Conservation (phyloP, 441 rosid genomes). For the Populus hybrid region DNA sequence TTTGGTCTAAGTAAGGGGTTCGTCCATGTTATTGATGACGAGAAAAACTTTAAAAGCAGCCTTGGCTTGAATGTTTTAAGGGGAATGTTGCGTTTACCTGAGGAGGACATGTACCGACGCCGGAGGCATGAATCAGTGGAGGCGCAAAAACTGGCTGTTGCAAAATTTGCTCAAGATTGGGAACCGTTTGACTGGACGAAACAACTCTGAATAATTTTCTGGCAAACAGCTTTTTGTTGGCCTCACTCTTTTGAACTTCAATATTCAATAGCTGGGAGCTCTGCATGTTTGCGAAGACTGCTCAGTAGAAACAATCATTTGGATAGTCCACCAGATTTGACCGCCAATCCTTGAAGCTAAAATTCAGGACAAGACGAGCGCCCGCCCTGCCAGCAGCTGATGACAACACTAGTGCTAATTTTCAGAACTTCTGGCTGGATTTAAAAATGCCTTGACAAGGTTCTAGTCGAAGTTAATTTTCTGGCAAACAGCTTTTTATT, state of each 20-base stretch:
- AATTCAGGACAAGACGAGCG: background rate
- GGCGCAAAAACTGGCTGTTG: constrained; percentile 58
- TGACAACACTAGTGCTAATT: no score
- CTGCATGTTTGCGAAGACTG: background rate
- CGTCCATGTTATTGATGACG: constrained; percentile 88
- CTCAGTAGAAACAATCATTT: background rate
- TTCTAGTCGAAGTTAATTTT: no score
- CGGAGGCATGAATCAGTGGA: constrained; percentile 63
- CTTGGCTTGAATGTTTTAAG: constrained; percentile 81
- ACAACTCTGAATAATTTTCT: constrained; percentile 44
- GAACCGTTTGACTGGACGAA: constrained; percentile 87
- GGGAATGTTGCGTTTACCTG: constrained; percentile 70
- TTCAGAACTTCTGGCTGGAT: no score
- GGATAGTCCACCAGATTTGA: background rate
- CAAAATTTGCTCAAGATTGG: constrained; percentile 58
- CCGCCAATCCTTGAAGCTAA: background rate
- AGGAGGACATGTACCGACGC: constrained; percentile 79
- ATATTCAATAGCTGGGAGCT: background rate
- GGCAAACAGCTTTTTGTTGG: background rate
- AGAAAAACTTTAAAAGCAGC: constrained; percentile 68
- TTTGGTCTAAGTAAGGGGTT: constrained; percentile 75
- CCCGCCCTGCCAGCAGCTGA: background rate
- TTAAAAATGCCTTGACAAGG: no score
- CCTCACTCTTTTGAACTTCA: background rate
- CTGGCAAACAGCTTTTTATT: no score